phyloP scores from a whole-genome alignment of 148 eudicot genomes.

The Rhododendron molle region DNA sequence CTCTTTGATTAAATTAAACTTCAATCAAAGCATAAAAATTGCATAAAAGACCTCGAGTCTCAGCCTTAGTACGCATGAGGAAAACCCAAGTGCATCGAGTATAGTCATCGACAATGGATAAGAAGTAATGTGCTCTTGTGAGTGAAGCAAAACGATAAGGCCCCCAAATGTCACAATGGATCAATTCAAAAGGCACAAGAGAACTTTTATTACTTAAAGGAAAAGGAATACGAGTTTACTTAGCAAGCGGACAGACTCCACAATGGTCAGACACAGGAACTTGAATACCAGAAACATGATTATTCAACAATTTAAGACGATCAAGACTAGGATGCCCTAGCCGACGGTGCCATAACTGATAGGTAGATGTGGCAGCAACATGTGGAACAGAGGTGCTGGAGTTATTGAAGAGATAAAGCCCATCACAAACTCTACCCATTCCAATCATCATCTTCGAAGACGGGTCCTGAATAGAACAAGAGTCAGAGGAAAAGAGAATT shows the following conservation, averaged over 20 bases:
- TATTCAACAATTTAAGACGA: no score
- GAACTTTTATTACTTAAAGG: not conserved
- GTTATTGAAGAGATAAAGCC: not conserved
- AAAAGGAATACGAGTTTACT: not conserved
- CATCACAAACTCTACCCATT: not conserved
- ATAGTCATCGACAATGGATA: not conserved
- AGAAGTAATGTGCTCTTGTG: not conserved
- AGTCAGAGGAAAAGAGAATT: not conserved
- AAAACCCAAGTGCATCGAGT: not conserved
- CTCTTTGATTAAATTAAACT: no score
- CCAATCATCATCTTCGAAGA: not conserved
- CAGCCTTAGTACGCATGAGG: not conserved
- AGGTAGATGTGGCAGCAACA: no score
- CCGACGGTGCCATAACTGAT: no score
- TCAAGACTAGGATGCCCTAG: no score
- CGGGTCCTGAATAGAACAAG: not conserved
- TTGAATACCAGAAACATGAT: no score
- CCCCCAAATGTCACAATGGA: not conserved
- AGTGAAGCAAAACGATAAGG: no score
- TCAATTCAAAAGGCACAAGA: not conserved
- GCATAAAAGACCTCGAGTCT: not conserved
- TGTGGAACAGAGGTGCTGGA: no score
- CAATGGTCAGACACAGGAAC: no score
- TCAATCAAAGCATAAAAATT: not conserved
- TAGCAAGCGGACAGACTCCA: not conserved